Conservation (phyloP, 805 yeast species). For the Jamesozyma hellenica region DNA sequence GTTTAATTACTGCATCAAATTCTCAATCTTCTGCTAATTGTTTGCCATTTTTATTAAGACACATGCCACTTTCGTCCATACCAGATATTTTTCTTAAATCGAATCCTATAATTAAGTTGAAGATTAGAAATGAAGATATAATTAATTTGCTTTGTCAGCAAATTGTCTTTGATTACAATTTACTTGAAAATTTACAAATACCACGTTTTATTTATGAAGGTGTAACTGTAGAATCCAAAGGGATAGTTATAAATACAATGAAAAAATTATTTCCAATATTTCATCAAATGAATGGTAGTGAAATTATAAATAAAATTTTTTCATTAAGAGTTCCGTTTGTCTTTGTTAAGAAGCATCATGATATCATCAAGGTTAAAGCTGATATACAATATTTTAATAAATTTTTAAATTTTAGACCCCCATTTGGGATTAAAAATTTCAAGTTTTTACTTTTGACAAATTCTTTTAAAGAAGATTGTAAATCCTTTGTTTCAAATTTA, state of each 20-base stretch:
- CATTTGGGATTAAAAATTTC: constrained; percentile 40
- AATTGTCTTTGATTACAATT: constrained; percentile 32
- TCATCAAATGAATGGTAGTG: constrained; percentile 19
- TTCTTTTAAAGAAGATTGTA: constrained; percentile 21
- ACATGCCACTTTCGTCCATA: constrained; percentile 51
- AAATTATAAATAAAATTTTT: constrained; percentile 19
- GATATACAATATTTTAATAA: constrained; percentile 46
- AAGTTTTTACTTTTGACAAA: constrained; percentile 39
- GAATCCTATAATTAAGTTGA: constrained; percentile 16
- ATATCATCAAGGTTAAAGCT: constrained; percentile 36
- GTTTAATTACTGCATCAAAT: not conserved
- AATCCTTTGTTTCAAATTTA: constrained; percentile 22
- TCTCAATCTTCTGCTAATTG: constrained; percentile 38
- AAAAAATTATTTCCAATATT: constrained; percentile 15
- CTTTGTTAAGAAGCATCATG: constrained; percentile 24
- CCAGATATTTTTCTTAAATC: constrained; percentile 39
- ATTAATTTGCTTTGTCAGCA: constrained; percentile 26
- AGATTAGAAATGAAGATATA: constrained; percentile 11
- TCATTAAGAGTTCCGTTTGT: constrained; percentile 22
- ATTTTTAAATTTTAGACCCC: constrained; percentile 47
- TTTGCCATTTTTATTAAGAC: constrained; percentile 56
- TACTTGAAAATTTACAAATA: constrained; percentile 41
- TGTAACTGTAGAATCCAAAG: constrained; percentile 11
- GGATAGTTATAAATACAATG: constrained; percentile 18
- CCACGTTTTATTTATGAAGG: constrained; percentile 41